Evolutionary conservation across 352 stramenopile genomes (phyloP).

Genomic region (Stramenopiles sp.): DNA sequence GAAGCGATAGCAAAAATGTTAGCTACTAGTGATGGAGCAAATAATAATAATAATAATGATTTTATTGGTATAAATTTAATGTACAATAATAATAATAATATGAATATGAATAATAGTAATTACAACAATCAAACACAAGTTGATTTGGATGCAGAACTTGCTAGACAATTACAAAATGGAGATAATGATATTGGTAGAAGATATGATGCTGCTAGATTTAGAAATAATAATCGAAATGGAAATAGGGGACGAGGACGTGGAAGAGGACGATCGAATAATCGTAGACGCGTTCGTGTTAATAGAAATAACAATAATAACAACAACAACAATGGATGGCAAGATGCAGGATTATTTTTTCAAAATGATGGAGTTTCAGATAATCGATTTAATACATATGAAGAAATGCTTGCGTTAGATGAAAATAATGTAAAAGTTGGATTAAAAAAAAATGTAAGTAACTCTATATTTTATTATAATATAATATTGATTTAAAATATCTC

Average conservation of each 20-base stretch:
- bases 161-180: not conserved
- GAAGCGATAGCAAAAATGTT: not conserved
- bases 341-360: not conserved
- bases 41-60: not conserved
- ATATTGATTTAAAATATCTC: too few species aligned
- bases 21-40: not conserved
- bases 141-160: not conserved
- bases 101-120: not conserved
- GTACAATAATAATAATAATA: not conserved
- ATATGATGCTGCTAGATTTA: too few species aligned
- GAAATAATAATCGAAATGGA: not conserved
- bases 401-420: not conserved
- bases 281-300: not conserved
- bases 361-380: not conserved
- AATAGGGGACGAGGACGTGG: not conserved
- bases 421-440: slow-evolving; percentile 3
- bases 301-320: not conserved
- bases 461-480: too few species aligned
- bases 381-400: not conserved
- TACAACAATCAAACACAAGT: not conserved
- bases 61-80: not conserved
- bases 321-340: not conserved
- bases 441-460: not conserved
- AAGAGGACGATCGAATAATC: not conserved
- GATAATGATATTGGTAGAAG: too few species aligned